Percentiles rank a stretch among this genome's conserved stretches.
Conservation (phyloP, 177 flowering plant genomes). For the Vitis hybrid region DNA sequence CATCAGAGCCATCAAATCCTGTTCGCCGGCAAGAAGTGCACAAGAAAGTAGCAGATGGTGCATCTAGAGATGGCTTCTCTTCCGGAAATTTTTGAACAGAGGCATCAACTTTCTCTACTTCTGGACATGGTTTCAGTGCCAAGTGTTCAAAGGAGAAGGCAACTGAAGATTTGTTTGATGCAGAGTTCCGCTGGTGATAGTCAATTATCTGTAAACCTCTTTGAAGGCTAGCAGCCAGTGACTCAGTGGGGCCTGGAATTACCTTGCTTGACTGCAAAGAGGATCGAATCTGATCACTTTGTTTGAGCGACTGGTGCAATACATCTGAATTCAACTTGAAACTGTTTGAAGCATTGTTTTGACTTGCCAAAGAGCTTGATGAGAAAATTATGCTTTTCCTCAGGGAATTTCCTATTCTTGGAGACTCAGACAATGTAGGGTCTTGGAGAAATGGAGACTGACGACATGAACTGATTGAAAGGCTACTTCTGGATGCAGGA, state of each 20-base stretch:
- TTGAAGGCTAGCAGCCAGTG: constrained; percentile 84
- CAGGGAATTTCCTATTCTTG: constrained; percentile 49
- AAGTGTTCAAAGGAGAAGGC: constrained; percentile 84
- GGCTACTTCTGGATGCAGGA: constrained; percentile 32
- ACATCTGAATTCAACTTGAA: constrained; percentile 27
- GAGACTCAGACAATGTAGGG: constrained; percentile 76
- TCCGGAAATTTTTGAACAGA: constrained; percentile 45
- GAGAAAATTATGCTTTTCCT: constrained; percentile 46
- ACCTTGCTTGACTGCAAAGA: constrained; percentile 63
- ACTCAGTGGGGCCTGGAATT: constrained; percentile 60
- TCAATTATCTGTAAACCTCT: constrained; percentile 83
- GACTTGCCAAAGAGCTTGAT: constrained; percentile 25
- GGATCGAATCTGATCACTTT: constrained; percentile 40
- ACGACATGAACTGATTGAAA: constrained; percentile 39
- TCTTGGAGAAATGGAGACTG: constrained; percentile 49
- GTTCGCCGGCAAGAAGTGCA: constrained; percentile 62
- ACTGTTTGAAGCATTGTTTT: constrained; percentile 31
- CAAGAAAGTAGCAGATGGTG: constrained; percentile 30
- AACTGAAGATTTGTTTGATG: constrained; percentile 46
- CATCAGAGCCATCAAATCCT: constrained; percentile 21
- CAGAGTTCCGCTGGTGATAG: constrained; percentile 60
- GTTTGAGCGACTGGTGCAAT: constrained; percentile 37
- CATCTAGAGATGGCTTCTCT: constrained; percentile 21
- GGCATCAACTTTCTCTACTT: constrained; percentile 46
- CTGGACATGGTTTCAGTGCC: constrained; percentile 50